Percentiles rank a stretch among this genome's conserved stretches.
Evolutionary conservation across 208 protist genomes (phyloP).

Genomic region (Trypanosoma caninum): DNA sequence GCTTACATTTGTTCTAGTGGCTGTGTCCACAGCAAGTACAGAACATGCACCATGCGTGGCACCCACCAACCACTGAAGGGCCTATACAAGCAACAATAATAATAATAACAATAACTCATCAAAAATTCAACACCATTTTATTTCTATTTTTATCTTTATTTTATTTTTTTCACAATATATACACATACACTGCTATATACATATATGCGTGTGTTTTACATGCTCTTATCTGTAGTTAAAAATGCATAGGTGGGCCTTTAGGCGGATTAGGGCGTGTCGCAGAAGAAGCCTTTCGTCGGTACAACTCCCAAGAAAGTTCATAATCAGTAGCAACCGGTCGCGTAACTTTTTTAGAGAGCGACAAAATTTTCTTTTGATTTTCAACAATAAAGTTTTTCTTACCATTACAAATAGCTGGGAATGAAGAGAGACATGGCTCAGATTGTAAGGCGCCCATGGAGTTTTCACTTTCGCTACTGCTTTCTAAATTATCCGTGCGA

Average conservation of each 20-base stretch:
- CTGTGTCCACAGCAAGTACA: too few relatives aligned
- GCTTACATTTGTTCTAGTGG: too few relatives aligned
- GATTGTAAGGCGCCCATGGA: neutral
- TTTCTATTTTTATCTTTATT: too few relatives aligned
- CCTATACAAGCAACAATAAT: slow-evolving; percentile 20
- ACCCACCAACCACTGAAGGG: too few relatives aligned
- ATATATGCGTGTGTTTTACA: slow-evolving; percentile 2
- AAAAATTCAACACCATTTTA: too few relatives aligned
- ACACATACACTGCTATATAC: slow-evolving; percentile 9
- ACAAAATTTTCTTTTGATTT: neutral
- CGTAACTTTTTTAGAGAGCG: neutral
- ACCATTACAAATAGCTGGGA: neutral
- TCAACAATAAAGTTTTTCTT: neutral
- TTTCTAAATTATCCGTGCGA: too few relatives aligned
- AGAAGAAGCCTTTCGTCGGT: slow-evolving; percentile 9
- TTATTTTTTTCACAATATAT: slow-evolving; percentile 5
- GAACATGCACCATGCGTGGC: too few relatives aligned
- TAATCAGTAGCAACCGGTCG: slow-evolving; percentile 16
- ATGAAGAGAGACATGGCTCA: neutral
- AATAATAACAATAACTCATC: too few relatives aligned
- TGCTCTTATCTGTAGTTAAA: slow-evolving; percentile 8
- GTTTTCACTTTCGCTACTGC: neutral
- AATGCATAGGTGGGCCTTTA: slow-evolving; percentile 23
- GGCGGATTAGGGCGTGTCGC: neutral
- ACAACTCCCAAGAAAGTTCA: slow-evolving; percentile 27